These are phyloP conservation scores for Colletotrichum cordylinicola DNA, from an alignment of 2,329 filamentous ascomycete species.

Conservation along the genomic window DNA sequence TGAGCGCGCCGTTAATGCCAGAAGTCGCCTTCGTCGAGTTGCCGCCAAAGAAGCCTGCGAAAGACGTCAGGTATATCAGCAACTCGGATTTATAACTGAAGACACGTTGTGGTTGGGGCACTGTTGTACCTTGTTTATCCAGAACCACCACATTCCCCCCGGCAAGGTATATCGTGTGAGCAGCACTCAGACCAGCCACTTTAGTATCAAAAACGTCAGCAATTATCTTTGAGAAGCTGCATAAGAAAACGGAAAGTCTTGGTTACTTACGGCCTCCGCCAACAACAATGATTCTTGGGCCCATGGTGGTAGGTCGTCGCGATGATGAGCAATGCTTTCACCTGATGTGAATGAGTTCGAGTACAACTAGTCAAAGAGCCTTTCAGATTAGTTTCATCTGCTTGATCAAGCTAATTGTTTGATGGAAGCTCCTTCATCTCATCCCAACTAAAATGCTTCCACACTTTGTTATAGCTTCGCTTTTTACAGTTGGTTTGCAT, in stretches of 20 bases:
- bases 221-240: not conserved
- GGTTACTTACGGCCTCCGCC: constrained; percentile 88
- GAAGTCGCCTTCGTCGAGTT: constrained; percentile 99
- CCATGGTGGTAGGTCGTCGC: constrained; percentile 60
- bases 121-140: constrained; percentile 87
- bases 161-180: constrained; percentile 95
- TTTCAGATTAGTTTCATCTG: no score
- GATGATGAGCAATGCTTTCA: no score
- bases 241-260: constrained; percentile 12
- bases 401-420: no score
- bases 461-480: no score
- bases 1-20: constrained; percentile 98
- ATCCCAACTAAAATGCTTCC: no score
- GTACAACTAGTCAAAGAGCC: no score
- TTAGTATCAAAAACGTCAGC: constrained; percentile 28
- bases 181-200: constrained; percentile 98
- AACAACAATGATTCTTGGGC: constrained; percentile 93
- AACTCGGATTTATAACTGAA: no score
- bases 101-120: constrained; percentile 38
- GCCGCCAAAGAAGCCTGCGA: constrained; percentile 88
- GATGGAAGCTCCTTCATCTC: no score
- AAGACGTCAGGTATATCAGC: no score
- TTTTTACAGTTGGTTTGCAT: no score
- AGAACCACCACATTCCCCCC: constrained; percentile 96
- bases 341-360: no score